phyloP scores from a whole-genome alignment of 768 basidiomycete genomes.

The Clavulina sp. region DNA sequence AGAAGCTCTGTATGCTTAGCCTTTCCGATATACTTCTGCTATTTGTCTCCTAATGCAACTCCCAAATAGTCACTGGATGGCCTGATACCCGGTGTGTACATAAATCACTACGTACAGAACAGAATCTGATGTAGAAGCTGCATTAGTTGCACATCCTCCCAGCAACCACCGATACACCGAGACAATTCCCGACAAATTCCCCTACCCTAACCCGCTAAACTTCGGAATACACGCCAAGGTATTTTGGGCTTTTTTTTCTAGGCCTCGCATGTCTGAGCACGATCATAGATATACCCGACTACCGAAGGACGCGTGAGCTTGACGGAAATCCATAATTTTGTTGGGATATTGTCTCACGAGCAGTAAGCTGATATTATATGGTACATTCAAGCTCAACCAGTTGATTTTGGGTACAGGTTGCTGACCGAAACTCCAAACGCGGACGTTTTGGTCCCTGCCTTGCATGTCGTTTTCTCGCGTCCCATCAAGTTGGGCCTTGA shows the following conservation, averaged over 20 bases:
- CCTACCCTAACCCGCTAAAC: slow-evolving; percentile 33
- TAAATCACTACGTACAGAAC: background rate
- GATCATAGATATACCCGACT: slow-evolving; percentile 7
- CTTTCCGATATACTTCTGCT: background rate
- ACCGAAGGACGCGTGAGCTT: slow-evolving; percentile 47
- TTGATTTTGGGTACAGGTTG: background rate
- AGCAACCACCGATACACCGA: background rate
- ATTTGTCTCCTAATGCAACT: background rate
- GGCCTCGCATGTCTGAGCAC: background rate
- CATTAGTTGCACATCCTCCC: background rate
- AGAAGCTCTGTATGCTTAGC: background rate
- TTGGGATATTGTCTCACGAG: slow-evolving; percentile 56
- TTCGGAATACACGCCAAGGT: slow-evolving; percentile 65
- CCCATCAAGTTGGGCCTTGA: slow-evolving; percentile 24
- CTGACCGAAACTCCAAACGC: background rate
- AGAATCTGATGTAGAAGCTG: background rate
- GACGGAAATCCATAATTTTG: slow-evolving; percentile 47
- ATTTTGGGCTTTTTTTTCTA: slow-evolving; percentile 1
- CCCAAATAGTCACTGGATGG: background rate
- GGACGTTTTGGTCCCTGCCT: slow-evolving; percentile 20
- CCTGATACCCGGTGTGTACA: background rate
- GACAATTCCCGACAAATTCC: slow-evolving; percentile 40
- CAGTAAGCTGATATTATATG: slow-evolving; percentile 26
- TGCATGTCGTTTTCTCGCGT: slow-evolving; percentile 35
- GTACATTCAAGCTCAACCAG: background rate